Evolutionary conservation across 441 rosid species (phyloP).

Genomic region (Populus trichocarpa): DNA sequence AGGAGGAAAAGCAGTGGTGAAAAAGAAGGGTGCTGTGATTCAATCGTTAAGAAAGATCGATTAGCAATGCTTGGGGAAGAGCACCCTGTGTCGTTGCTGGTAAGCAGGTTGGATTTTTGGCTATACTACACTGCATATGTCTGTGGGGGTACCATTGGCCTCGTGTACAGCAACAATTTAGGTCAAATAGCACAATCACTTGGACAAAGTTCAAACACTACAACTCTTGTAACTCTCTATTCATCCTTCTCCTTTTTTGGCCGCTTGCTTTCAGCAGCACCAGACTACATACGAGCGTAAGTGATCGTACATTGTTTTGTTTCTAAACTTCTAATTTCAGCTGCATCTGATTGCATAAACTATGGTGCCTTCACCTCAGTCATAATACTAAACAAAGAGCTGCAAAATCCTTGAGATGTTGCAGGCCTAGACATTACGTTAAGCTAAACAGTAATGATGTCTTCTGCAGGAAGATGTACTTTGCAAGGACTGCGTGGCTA

Average conservation of each 20-base stretch:
- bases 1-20: constrained; percentile 30
- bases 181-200: constrained; percentile 92
- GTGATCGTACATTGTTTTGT: constrained; percentile 9
- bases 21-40: constrained; percentile 42
- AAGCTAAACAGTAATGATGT: not conserved
- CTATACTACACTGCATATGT: constrained; percentile 73
- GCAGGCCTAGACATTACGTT: not conserved
- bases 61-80: constrained; percentile 72
- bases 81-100: constrained; percentile 52
- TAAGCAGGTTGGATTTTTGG: constrained; percentile 84
- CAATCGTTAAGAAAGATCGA: constrained; percentile 50
- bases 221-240: constrained; percentile 78
- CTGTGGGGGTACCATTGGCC: constrained; percentile 96
- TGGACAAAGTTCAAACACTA: constrained; percentile 52
- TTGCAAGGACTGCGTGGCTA: constrained; percentile 94
- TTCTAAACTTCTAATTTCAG: not conserved
- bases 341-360: not conserved
- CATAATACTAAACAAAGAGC: not conserved
- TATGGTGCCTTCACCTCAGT: not conserved
- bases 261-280: constrained; percentile 81
- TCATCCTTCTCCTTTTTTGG: constrained; percentile 96
- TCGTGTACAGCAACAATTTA: constrained; percentile 87
- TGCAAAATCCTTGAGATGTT: not conserved
- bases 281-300: constrained; percentile 80
- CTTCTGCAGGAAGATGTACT: constrained; percentile 62